phyloP scores from a whole-genome alignment of 1,284 basidiomycete species.

The Ceratobasidium sp. region DNA sequence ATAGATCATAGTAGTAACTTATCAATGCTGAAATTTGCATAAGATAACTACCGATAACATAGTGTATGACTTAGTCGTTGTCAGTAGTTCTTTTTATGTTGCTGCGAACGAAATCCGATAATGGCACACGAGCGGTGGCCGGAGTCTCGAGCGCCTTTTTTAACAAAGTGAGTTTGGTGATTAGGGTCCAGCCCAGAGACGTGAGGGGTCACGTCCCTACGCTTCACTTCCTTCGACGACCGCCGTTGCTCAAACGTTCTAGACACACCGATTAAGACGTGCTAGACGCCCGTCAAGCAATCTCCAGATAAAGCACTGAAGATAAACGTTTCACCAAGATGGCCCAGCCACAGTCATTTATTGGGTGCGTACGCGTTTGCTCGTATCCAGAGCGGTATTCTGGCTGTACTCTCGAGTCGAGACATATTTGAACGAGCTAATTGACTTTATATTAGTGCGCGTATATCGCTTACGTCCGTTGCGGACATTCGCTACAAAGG shows the following conservation, averaged over 20 bases:
- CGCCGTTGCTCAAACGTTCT: not conserved
- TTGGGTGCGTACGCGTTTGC: constrained; percentile 39
- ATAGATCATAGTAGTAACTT: constrained; percentile 1
- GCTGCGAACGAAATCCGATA: too few relatives aligned
- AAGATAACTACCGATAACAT: not conserved
- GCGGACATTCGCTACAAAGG: constrained; percentile 90
- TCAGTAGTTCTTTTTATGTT: too few relatives aligned
- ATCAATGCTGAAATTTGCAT: not conserved
- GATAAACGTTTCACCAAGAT: constrained; percentile 16
- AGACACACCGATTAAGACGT: not conserved
- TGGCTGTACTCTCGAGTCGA: not conserved
- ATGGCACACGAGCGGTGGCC: constrained; percentile 9
- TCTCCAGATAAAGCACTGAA: not conserved
- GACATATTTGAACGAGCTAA: constrained; percentile 2
- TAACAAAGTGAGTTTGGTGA: constrained; percentile 6
- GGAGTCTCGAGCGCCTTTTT: constrained; percentile 20
- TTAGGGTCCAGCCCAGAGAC: constrained; percentile 27
- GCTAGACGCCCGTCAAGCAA: not conserved
- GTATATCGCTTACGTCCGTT: constrained; percentile 83
- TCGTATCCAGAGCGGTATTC: not conserved
- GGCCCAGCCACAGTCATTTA: constrained; percentile 41
- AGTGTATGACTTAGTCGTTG: too few relatives aligned
- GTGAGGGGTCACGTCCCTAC: constrained; percentile 29
- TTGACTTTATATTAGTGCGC: constrained; percentile 33
- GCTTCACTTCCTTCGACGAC: constrained; percentile 24